Conservation (phyloP, 1,284 basidiomycete genomes). For the Ceratobasidium sp. region DNA sequence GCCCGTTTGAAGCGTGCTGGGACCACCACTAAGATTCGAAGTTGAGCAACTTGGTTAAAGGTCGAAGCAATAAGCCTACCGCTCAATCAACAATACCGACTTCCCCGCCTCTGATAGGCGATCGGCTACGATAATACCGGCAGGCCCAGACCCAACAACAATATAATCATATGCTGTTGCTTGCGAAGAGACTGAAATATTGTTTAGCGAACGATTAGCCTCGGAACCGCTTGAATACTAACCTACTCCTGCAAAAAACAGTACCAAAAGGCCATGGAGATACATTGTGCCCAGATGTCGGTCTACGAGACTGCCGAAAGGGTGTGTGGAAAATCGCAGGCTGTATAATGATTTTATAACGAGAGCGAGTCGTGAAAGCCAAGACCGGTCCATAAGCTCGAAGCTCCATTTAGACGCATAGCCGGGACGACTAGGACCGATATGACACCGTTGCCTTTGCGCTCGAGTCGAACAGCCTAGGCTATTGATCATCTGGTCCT, state of each 20-base stretch:
- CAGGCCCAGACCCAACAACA: slow-evolving; percentile 65
- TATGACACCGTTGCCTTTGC: neutral
- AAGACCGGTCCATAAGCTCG: neutral
- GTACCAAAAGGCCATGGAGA: neutral
- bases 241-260: neutral
- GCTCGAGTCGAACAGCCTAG: neutral
- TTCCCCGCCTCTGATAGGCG: slow-evolving; percentile 66
- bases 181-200: too few relatives aligned
- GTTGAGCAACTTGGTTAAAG: too few relatives aligned
- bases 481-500: neutral
- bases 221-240: neutral
- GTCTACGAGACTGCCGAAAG: neutral
- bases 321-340: neutral
- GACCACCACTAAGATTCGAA: slow-evolving; percentile 61
- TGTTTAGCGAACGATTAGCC: too few relatives aligned
- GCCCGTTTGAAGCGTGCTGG: slow-evolving; percentile 63
- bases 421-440: neutral
- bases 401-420: neutral
- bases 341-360: neutral
- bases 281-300: neutral
- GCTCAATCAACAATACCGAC: slow-evolving; percentile 33
- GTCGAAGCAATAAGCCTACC: neutral
- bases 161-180: slow-evolving; percentile 58
- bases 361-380: neutral
- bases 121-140: slow-evolving; percentile 60